Conservation (phyloP, 495 filamentous ascomycete genomes). For the Xylaria scruposa region DNA sequence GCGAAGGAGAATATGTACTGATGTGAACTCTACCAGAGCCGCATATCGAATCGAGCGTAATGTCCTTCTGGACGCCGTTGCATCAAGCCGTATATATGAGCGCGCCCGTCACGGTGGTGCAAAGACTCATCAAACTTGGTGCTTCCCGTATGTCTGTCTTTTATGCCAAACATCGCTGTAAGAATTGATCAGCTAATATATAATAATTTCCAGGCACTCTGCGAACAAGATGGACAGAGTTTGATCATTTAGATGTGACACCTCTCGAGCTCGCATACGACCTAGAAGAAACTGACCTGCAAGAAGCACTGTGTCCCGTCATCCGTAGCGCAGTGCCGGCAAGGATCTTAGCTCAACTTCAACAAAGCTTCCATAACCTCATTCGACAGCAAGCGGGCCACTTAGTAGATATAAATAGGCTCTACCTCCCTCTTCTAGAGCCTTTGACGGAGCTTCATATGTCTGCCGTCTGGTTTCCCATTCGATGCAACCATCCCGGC, state of each 20-base stretch:
- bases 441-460: background rate
- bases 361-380: background rate
- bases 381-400: background rate
- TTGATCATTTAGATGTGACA: background rate
- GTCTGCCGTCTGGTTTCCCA: background rate
- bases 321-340: background rate
- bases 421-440: background rate
- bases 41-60: background rate
- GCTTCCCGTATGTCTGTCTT: background rate
- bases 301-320: background rate
- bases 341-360: background rate
- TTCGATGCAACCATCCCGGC: background rate
- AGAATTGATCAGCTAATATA: background rate
- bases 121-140: background rate
- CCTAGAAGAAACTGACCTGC: background rate
- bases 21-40: background rate
- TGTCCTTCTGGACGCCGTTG: background rate
- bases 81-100: background rate
- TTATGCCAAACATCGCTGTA: background rate
- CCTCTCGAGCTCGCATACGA: background rate
- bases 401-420: background rate
- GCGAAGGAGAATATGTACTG: background rate
- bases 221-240: background rate
- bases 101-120: background rate
- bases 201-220: background rate